Evolutionary conservation across 2,329 filamentous ascomycete genomes (phyloP).

Genomic region (Phyllosticta paracitricarpa): DNA sequence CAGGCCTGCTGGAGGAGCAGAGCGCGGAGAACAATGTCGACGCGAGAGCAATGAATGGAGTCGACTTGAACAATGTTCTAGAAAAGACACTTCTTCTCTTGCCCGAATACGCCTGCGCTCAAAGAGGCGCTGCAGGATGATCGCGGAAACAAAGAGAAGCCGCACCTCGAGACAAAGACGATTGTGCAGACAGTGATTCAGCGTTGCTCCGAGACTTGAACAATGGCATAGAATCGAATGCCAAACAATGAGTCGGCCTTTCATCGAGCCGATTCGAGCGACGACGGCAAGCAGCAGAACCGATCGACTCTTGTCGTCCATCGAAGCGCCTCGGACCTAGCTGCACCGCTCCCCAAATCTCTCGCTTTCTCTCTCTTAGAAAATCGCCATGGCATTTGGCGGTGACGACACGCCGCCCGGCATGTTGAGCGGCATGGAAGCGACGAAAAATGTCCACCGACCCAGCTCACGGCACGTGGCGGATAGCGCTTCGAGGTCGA

Average conservation of each 20-base stretch:
- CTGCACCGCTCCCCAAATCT: not conserved
- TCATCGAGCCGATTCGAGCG: not conserved
- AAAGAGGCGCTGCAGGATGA: not conserved
- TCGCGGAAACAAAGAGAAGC: not conserved
- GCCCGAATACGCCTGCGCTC: not conserved
- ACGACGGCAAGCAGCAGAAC: not conserved
- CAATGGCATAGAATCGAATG: not conserved
- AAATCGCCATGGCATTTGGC: constrained; percentile 28
- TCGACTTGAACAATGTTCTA: not conserved
- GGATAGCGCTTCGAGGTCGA: constrained; percentile 41
- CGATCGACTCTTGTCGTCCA: not conserved
- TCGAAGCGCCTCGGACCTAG: not conserved
- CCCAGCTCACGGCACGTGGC: constrained; percentile 42
- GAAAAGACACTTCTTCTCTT: not conserved
- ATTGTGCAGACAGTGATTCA: not conserved
- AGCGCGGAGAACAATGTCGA: not conserved
- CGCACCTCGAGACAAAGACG: not conserved
- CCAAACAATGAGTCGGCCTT: not conserved
- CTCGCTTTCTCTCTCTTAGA: constrained; percentile 15
- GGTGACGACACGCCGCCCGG: constrained; percentile 29
- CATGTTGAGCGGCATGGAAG: constrained; percentile 48
- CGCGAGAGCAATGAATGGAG: not conserved
- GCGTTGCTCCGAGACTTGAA: not conserved
- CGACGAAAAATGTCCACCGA: constrained; percentile 51
- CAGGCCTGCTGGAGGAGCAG: not conserved